A percentile compares a stretch with the other conserved stretches of the same genome.
phyloP scores from a whole-genome alignment of 1,139 yeast genomes.

The Yamadazyma siamensis region DNA sequence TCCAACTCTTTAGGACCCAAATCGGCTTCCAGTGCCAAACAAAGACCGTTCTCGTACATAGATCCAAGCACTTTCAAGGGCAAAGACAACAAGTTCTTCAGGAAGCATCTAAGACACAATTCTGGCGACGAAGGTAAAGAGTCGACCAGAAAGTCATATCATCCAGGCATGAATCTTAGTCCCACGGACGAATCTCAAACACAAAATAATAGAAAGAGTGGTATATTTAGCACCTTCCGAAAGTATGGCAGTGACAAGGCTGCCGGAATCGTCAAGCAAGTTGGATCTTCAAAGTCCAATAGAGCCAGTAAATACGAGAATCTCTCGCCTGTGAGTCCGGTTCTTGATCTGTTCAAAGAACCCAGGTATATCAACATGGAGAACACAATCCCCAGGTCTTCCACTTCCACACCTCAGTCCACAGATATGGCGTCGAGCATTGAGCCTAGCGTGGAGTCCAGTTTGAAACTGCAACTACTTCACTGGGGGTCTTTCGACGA shows the following conservation, averaged over 20 bases:
- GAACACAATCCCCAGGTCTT: conserved; percentile 7
- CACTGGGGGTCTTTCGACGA: conserved; percentile 17
- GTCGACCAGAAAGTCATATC: conserved; percentile 11
- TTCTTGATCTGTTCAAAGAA: conserved; percentile 11
- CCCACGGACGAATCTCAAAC: conserved; percentile 13
- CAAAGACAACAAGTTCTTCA: conserved; percentile 47
- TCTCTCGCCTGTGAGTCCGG: conserved; percentile 20
- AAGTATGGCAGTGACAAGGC: conserved; percentile 44
- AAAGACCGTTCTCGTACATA: conserved; percentile 54
- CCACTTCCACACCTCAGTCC: conserved; percentile 10
- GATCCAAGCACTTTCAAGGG: conserved; percentile 33
- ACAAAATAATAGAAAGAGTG: conserved; percentile 24
- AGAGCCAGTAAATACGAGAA: conserved; percentile 10
- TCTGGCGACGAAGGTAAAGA: conserved; percentile 12
- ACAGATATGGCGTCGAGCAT: conserved; percentile 6
- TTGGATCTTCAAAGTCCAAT: conserved; percentile 8
- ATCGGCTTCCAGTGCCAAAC: conserved; percentile 19
- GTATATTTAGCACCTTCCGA: conserved; percentile 39
- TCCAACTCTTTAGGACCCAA: conserved; percentile 13
- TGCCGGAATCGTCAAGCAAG: conserved; percentile 24
- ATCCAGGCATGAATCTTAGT: conserved; percentile 16
- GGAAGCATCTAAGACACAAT: conserved; percentile 39
- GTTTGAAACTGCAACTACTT: conserved; percentile 5
- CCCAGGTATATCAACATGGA: conserved; percentile 15
- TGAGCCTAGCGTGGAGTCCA: conserved; percentile 5